These are phyloP conservation scores for Leccinum incarnatum DNA, from an alignment of 768 basidiomycete genomes.

Conservation along the genomic window DNA sequence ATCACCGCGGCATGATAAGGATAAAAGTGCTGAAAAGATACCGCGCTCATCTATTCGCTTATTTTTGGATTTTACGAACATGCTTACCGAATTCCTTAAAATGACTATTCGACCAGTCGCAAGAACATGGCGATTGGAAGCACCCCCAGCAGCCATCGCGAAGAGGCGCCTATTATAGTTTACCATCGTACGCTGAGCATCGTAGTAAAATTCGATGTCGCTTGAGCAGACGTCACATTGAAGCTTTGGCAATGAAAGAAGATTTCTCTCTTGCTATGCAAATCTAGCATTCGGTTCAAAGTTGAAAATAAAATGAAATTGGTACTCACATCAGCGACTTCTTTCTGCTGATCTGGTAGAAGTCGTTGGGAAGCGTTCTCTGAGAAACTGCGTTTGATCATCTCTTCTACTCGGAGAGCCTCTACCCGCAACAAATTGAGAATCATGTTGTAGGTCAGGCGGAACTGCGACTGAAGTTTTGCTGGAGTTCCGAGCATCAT, in stretches of 20 bases:
- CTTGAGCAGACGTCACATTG: conserved; percentile 64
- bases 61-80: neutral
- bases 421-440: conserved; percentile 94
- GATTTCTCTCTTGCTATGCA: conserved; percentile 64
- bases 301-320: neutral
- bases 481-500: conserved; percentile 97
- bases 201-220: conserved; percentile 78
- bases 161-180: conserved; percentile 62
- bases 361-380: conserved; percentile 94
- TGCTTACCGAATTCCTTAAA: conserved; percentile 73
- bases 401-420: conserved; percentile 94
- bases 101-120: conserved; percentile 77
- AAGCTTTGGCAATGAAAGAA: conserved; percentile 62
- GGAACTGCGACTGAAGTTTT: conserved; percentile 92
- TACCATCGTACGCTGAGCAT: conserved; percentile 60
- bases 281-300: conserved; percentile 8
- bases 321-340: conserved; percentile 72
- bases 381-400: conserved; percentile 99
- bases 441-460: conserved; percentile 99
- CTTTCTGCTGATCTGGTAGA: conserved; percentile 89
- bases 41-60: neutral
- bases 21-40: conserved; percentile 64
- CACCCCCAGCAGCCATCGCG: conserved; percentile 53
- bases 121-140: conserved; percentile 67
- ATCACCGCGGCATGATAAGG: conserved; percentile 68